Base-by-base conservation (phyloP, 371 early-diverging fungal species). In the Cokeromyces recurvatus region DNA sequence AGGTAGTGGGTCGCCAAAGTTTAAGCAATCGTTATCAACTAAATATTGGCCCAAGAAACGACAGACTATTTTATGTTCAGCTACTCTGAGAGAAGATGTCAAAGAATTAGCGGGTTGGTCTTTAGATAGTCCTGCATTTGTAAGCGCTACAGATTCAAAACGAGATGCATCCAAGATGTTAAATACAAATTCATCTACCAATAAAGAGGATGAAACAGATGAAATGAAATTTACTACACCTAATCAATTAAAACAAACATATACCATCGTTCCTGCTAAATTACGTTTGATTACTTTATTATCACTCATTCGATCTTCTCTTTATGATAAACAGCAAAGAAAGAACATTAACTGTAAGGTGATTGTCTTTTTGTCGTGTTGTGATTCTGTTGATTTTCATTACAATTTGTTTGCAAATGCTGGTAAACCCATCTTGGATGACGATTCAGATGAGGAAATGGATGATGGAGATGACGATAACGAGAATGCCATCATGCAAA, bases 381-480 rank as follows among this genome's bases (percentile, higher is more conserved):
- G 92, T 53, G 96, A 94, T 55, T 76, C 91, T 4, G 96, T 96
- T 23, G 95, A 98, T 67, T 97, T 93, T 66, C 87, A 90, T 64
- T 84, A 85, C 59, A 79, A 81, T 57, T 36, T 95, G 41, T 75
- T 92, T 49, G 70, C 76, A 0, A 66, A 87, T 36, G 78, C 76
- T 7, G 77, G 74, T 17, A 77, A 73, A 43, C 65, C 66, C 15
- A 31, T 59, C 15, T 15, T 54, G 32, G 66, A 63, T 21, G 66
- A 63, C 38, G 72, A 71, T 21, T 68, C 68, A 10, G 72, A 66
- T 9, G 71, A 68, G 5, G 68, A 72, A 16, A 67, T 67, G 3
- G 53, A 59, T 11, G 68, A 77, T 16, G 65, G 15, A 10, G 64
- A 70, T 23, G 67, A 67, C 3, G 57, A 59, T 11, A 66, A 77